phyloP scores from a whole-genome alignment of 2,329 filamentous ascomycete species.

The Metarhizium guizhouense region DNA sequence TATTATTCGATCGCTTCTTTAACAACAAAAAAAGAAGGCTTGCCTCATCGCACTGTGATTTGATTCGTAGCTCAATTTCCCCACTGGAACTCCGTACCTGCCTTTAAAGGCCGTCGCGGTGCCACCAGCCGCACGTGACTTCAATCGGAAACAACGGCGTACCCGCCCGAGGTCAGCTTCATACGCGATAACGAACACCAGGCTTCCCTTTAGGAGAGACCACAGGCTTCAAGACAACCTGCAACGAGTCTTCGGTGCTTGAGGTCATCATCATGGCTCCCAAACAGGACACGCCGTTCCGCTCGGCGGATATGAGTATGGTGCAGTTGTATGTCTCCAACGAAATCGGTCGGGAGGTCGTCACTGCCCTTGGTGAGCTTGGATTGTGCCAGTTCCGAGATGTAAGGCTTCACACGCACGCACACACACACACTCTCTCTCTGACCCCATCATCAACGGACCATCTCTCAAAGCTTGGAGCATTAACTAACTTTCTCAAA shows the following conservation, averaged over 20 bases:
- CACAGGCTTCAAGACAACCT: constrained; percentile 19
- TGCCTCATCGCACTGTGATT: no score
- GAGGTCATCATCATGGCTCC: constrained; percentile 45
- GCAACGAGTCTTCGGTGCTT: constrained; percentile 21
- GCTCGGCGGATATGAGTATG: constrained; percentile 99
- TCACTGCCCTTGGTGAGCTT: constrained; percentile 91
- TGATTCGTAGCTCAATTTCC: no score
- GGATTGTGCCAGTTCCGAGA: constrained; percentile 96
- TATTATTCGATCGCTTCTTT: no score
- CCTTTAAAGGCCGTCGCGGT: neutral
- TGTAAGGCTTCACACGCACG: constrained; percentile 45
- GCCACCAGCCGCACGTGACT: constrained; percentile 16
- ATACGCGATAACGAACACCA: constrained; percentile 18
- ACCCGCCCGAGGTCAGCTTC: constrained; percentile 11
- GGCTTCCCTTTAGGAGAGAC: constrained; percentile 12
- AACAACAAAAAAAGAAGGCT: no score
- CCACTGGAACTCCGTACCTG: neutral
- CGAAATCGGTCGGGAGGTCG: constrained; percentile 95
- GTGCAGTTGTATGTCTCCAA: constrained; percentile 99
- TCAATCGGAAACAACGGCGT: constrained; percentile 16
- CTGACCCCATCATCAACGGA: neutral
- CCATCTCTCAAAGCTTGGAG: neutral
- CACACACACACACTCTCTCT: neutral
- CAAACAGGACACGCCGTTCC: constrained; percentile 88
- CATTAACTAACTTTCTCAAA: neutral